Base-by-base conservation (phyloP, 805 yeast species). In the Saccharomycopsis fibuligera region DNA sequence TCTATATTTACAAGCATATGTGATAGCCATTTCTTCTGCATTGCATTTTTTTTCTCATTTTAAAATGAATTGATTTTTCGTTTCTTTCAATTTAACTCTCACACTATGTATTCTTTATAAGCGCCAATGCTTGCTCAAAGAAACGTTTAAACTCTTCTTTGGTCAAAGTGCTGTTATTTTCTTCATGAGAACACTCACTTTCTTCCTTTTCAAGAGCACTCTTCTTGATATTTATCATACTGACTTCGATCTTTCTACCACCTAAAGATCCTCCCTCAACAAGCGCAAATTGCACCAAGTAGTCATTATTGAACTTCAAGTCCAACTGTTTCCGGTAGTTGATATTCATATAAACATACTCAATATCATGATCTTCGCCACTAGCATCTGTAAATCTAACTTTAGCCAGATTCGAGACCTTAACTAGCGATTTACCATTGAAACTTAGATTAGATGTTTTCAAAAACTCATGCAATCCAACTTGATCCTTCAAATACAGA, bases 231-330 rank as follows among this genome's bases (percentile, higher is more conserved):
- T 43, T 39, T 25, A 24, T 21, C 47, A 76, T 60, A 58, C 68
- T 65, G 45, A 75, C 68, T 58, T 77, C 82, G 8, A 65, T 48
- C 41, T 65, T 59, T 42, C 76, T 61, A 1, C 81, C 82, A 2
- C 79, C 80, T 41, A 73, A 62, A 21, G 65, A 58, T 2, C 81
- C 82, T 2, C 80, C 80, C 50, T 78, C 80, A 10, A 73, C 65
- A 16, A 66, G 56, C 49, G 69, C 65, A 39, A 70, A 63, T 56
- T 74, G 78, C 16, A 73, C 62, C 37, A 62, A 46, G 17, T 41
- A 39, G 16, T 60, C 58, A 38, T 62, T 65, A 14, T 60, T 60
- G 44, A 57, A 66, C 17, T 59, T 50, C 43, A 74, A 65, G 47
- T 70, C 71, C 38, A 72, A 57, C 49, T 72, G 73, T 4, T 73